These are phyloP conservation scores for Fusarium tjaetaba DNA, from an alignment of 2,329 filamentous ascomycete genomes.

Conservation along the genomic window DNA sequence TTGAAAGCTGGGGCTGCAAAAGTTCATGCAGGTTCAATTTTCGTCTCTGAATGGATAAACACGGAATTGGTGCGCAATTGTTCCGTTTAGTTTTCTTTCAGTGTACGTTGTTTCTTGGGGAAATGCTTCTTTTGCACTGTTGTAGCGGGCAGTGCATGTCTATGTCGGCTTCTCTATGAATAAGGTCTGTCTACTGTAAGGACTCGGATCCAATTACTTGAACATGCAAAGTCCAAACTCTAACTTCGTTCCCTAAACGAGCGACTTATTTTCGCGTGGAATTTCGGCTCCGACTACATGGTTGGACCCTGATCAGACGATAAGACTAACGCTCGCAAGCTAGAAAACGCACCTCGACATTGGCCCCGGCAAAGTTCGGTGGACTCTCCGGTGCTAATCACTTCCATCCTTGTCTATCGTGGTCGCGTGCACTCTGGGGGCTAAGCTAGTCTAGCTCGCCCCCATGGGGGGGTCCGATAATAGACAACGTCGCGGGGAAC, in stretches of 20 bases:
- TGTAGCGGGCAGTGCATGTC: too few species aligned
- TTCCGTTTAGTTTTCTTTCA: neutral
- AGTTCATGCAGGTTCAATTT: neutral
- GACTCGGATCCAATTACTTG: neutral
- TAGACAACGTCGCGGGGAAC: slow-evolving; percentile 12
- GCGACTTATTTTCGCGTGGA: neutral
- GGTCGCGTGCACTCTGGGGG: slow-evolving; percentile 15
- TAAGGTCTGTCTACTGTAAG: neutral
- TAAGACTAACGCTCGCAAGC: neutral
- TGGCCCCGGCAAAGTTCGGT: slow-evolving; percentile 6
- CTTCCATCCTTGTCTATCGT: neutral
- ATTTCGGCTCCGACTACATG: neutral
- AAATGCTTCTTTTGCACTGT: too few species aligned
- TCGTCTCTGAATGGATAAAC: neutral
- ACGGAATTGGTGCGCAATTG: neutral
- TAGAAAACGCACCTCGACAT: neutral
- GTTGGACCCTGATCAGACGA: neutral
- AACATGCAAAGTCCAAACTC: neutral
- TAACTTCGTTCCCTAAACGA: neutral
- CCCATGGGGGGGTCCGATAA: slow-evolving; percentile 19
- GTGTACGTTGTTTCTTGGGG: neutral
- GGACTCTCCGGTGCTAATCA: slow-evolving; percentile 47
- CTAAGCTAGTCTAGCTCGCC: neutral
- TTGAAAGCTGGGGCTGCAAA: neutral
- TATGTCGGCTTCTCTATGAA: accelerated